These are phyloP conservation scores for Cercospora zeae-maydis DNA, from an alignment of 2,329 filamentous ascomycete genomes.

Conservation along the genomic window DNA sequence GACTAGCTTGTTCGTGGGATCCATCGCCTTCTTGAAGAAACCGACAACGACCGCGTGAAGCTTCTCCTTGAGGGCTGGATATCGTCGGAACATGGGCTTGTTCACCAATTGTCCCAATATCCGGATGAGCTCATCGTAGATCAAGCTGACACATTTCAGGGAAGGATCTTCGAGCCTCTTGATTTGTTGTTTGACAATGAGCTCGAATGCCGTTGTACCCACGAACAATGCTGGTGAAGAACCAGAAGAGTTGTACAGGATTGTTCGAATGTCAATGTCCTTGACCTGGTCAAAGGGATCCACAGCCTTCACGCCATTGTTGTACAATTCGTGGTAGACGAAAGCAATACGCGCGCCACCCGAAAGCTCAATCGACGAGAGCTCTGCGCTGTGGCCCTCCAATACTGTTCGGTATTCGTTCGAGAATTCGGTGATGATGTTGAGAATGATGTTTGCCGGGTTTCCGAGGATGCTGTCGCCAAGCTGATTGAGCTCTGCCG, in stretches of 20 bases:
- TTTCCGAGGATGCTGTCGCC: constrained; percentile 95
- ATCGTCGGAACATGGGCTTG: constrained; percentile 87
- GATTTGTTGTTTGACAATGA: constrained; percentile 98
- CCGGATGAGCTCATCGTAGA: constrained; percentile 95
- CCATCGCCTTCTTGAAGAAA: constrained; percentile 98
- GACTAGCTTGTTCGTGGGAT: constrained; percentile 96
- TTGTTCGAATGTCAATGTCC: constrained; percentile 93
- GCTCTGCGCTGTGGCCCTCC: constrained; percentile 93
- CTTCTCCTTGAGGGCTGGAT: constrained; percentile 94
- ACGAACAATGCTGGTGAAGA: constrained; percentile 95
- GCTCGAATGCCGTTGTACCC: constrained; percentile 94
- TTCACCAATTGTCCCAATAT: constrained; percentile 85
- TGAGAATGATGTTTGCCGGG: constrained; percentile 91
- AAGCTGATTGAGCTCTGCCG: constrained; percentile 71
- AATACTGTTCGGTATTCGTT: constrained; percentile 96
- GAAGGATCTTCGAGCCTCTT: constrained; percentile 93
- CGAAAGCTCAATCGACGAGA: constrained; percentile 90
- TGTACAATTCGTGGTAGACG: constrained; percentile 97
- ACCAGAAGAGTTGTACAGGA: constrained; percentile 98
- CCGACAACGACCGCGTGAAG: constrained; percentile 86
- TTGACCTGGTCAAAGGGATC: constrained; percentile 98
- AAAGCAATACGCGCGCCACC: constrained; percentile 98
- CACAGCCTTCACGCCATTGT: constrained; percentile 94
- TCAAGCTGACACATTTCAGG: constrained; percentile 92
- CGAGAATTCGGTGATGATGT: constrained; percentile 98